Base-by-base conservation (phyloP, 2,329 filamentous ascomycete genomes). In the Nigrospora sphaerica region DNA sequence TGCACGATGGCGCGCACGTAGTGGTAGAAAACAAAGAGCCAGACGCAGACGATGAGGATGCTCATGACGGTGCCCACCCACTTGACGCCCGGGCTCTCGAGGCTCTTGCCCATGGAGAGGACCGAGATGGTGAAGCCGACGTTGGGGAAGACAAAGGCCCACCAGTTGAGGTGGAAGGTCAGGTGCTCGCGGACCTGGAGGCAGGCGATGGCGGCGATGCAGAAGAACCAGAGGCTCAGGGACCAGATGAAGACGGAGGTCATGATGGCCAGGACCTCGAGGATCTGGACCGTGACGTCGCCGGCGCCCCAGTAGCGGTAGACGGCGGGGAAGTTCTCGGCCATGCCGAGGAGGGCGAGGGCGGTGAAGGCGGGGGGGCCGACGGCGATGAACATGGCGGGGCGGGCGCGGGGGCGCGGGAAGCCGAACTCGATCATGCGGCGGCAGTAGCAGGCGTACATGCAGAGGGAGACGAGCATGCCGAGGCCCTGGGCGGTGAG, bases 81-180 rank as follows among this genome's bases (percentile, higher is more conserved):
- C 56, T 73, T 57, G n/a, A 84, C 63, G 0, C 68, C 75, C 0
- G 67, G 50, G 54, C 77, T 83, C 1, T 69, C 61, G 12, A 82
- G 63, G 0, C 63, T 70, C n/a, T 69, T 69, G 3, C 75, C 81
- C 39, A 83, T 65, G 13, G 76, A 68, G 36, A 85, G 79, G 4
- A 74, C 74, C 1, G 78, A 75, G 35, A 85, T 66, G 2, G 77
- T 79, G 44, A 85, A 75, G 0, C 81, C 81, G 2, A 76, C 78
- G 48, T 85, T 84, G 6, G 81, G 81, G 55, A 85, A 85, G 32
- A 85, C 74, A 60, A 83, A 81, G 6, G 78, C 78, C 72, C 77
- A 83, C 80, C 80, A 85, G 45, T 65, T 70, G 32, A 71, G 58
- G 48, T 66, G 68, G 47, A 72, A 72, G 3, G 54, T 47, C 4